A percentile compares a stretch with the other conserved stretches of the same genome.
phyloP scores from a whole-genome alignment of 257 asterid species.

The Jasminum sambac region DNA sequence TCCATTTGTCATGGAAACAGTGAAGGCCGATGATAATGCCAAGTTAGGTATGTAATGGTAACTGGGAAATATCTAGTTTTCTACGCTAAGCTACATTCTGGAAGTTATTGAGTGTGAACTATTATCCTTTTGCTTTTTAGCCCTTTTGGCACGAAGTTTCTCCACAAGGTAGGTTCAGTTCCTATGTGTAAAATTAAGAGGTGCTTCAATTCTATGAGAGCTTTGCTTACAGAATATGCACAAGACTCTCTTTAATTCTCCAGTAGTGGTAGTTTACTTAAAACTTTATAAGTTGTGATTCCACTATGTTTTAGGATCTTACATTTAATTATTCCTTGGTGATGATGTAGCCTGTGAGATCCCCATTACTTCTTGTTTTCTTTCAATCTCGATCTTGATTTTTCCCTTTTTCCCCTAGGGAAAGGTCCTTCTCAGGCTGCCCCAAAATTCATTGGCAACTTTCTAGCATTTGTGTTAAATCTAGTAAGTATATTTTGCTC shows the following conservation, averaged over 20 bases:
- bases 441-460: constrained; percentile 75
- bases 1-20: constrained; percentile 89
- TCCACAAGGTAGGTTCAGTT: neutral
- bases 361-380: constrained; percentile 11
- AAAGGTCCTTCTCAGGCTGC: constrained; percentile 90
- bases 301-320: neutral
- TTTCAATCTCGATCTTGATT: constrained; percentile 15
- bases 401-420: constrained; percentile 50
- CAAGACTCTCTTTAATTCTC: neutral
- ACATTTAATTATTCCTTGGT: neutral
- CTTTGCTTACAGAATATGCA: neutral
- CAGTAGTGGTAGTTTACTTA: neutral
- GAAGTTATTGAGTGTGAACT: neutral
- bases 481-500: constrained; percentile 48
- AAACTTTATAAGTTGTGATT: neutral
- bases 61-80: neutral
- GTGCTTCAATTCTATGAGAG: neutral
- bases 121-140: neutral
- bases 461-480: constrained; percentile 79
- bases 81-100: neutral
- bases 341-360: constrained; percentile 2
- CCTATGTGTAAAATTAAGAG: neutral
- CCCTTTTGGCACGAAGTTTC: neutral
- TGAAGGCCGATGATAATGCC: constrained; percentile 91
- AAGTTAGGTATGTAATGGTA: constrained; percentile 64